Evolutionary conservation across 116 monocot species (phyloP), one percentile per base, ranked within the genome.

Genomic region (Dioscorea cayenensis): DNA sequence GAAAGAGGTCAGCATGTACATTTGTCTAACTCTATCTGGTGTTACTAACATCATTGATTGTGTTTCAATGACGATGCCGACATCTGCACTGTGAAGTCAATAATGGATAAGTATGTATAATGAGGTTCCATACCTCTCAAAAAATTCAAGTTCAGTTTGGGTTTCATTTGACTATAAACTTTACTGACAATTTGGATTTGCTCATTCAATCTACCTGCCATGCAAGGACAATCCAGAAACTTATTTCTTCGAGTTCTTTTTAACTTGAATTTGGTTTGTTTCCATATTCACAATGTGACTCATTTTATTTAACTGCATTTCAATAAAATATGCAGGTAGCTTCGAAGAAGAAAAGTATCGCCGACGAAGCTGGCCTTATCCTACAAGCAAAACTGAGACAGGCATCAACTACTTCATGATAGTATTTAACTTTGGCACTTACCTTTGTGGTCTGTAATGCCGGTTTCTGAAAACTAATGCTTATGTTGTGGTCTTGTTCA

Each of bases 311-410:
- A 7, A 59, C 59, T 59, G 59, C 5, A 59, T 19, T 25, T 19
- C 25, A 25, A 38, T 38, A 3, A 32, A 21, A 43, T 49, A 35
- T 73, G 75, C 80, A 94, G 94, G 77, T 94, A 49, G 76, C 88
- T 74, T 76, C 85, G 0, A 90, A 90, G 78, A 94, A 90, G 86
- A 94, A 88, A 75, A 73, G 28, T 69, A 63, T 90, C 17, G 88
- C 88, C 19, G 94, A 94, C 77, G 86, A 94, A 73, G 72, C 78
- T 12, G 91, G 84, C 36, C 29, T 71, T 10, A 22, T 86, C 29
- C 66, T 94, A 35, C 88, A 94, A 71, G 86, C 81, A 69, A 94
- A 90, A 72, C 74, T 90, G 0, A 86, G 88, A 71, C 90, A 88
- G 62, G 32, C 77, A 52, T 79, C 87, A 16, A 21, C 86, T 23